Conservation (phyloP, 192 early-diverging fungal genomes). For the Coemansia aciculifera region DNA sequence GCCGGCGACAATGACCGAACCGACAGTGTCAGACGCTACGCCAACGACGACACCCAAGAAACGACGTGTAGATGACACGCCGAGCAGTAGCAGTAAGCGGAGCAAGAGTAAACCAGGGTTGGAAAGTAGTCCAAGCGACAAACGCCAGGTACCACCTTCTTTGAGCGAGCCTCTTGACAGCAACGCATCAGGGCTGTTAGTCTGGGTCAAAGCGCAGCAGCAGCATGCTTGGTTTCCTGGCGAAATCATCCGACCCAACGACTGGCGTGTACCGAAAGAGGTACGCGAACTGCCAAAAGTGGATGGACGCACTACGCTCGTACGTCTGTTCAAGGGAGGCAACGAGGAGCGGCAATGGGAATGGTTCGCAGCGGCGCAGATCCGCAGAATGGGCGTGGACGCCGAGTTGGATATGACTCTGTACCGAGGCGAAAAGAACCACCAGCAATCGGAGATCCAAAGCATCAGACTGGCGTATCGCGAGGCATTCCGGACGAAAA, state of each 20-base stretch:
- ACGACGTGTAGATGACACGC: too few relatives aligned
- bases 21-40: too few relatives aligned
- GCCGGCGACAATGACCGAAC: too few relatives aligned
- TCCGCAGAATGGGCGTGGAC: conserved; percentile 36
- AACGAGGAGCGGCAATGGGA: conserved; percentile 24
- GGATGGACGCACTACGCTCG: conserved; percentile 14
- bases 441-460: conserved; percentile 6
- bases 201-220: conserved; percentile 50
- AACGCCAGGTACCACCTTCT: too few relatives aligned
- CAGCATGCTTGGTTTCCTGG: conserved; percentile 54
- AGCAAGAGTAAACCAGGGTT: too few relatives aligned
- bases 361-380: conserved; percentile 26
- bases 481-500: conserved; percentile 23
- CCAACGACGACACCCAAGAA: too few relatives aligned
- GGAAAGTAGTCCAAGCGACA: too few relatives aligned
- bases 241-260: conserved; percentile 23
- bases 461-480: conserved; percentile 32
- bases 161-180: neutral
- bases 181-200: conserved; percentile 23
- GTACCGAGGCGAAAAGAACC: conserved; percentile 19
- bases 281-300: neutral
- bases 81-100: too few relatives aligned
- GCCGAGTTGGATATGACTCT: conserved; percentile 12
- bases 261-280: conserved; percentile 17
- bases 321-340: conserved; percentile 33